Evolutionary conservation across 2,329 filamentous ascomycete genomes (phyloP), one percentile per base, ranked within the genome.

Genomic region (Orbilia javanica): DNA sequence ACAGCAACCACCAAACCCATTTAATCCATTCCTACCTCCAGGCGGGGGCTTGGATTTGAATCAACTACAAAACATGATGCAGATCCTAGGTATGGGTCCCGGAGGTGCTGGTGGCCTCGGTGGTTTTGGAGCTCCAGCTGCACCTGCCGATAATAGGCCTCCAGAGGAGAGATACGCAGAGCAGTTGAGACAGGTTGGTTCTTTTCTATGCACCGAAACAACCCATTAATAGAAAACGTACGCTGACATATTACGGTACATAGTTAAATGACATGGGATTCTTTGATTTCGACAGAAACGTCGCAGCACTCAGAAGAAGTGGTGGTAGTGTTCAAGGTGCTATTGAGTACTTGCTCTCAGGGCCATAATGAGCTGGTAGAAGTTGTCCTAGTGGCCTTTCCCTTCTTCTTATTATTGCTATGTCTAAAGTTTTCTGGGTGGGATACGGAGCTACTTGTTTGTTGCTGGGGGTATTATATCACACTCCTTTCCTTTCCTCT

Each of bases 221-320:
- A 5, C 2, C 0, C 27, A 3, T 31, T 36, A 1, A 29, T n/a
- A 29, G 29, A 25, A 29, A 27, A 10, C 1, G 3, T 8, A 42
- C n/a, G 42, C 42, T 62, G 55, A 70, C 34, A 18, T 57, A 62
- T 11, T 20, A 3, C 7, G 42, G 42, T 55, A 5, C 18, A 20
- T 94, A 98, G 85, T 86, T 99, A 79, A 99, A 99, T 84, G 96
- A 98, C 80, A 99, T 99, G 96, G 96, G 96, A 2, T 99, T 99
- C 85, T 97, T 90, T 83, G 94, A 99, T 83, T 99, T 98, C 83
- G 95, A 99, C 65, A 87, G 92, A 81, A 99, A 99, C 81, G 90
- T 99, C 34, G 90, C 92, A 70, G 96, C 96, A 4, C 86, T 99
- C 82, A 88, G 95, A 84, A 89, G 95, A 82, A 93, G 93, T 77